phyloP scores from a whole-genome alignment of 768 basidiomycete species.

The Lentinus tigrinus region DNA sequence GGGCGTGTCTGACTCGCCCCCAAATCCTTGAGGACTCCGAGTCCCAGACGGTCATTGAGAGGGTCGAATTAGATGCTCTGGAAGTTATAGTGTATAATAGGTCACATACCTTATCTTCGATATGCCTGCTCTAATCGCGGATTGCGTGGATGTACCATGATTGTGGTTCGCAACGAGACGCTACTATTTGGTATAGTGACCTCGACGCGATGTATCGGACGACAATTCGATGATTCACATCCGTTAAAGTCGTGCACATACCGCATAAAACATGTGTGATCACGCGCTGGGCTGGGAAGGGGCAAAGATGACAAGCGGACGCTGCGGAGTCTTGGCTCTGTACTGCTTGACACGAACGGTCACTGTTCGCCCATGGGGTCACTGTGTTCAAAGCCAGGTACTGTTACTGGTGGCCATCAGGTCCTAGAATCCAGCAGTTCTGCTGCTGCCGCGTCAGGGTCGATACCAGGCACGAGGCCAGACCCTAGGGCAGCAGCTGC shows the following conservation, averaged over 20 bases:
- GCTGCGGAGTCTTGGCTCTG: background rate
- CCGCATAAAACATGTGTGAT: background rate
- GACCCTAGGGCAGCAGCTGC: slow-evolving; percentile 34
- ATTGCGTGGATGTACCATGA: background rate
- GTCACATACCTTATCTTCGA: background rate
- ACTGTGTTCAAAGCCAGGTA: slow-evolving; percentile 35
- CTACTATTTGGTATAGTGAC: too few relatives aligned
- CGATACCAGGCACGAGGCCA: slow-evolving; percentile 13
- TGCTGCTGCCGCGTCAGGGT: slow-evolving; percentile 3
- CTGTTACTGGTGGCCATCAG: slow-evolving; percentile 31
- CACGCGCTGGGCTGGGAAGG: background rate
- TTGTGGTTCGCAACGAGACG: background rate
- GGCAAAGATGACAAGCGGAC: background rate
- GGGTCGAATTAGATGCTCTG: slow-evolving; percentile 7
- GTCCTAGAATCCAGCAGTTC: slow-evolving; percentile 18
- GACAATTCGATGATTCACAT: too few relatives aligned
- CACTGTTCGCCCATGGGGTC: slow-evolving; percentile 31
- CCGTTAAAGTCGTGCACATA: background rate
- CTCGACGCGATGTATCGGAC: background rate
- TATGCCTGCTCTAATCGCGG: background rate
- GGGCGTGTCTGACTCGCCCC: slow-evolving; percentile 35
- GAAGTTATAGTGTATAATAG: slow-evolving; percentile 14
- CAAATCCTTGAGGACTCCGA: slow-evolving; percentile 4
- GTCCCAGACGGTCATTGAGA: background rate
- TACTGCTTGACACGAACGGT: slow-evolving; percentile 5